Evolutionary conservation across 2,329 filamentous ascomycete species (phyloP), one percentile per base, ranked within the genome.

Genomic region (Rutstroemia sp.): DNA sequence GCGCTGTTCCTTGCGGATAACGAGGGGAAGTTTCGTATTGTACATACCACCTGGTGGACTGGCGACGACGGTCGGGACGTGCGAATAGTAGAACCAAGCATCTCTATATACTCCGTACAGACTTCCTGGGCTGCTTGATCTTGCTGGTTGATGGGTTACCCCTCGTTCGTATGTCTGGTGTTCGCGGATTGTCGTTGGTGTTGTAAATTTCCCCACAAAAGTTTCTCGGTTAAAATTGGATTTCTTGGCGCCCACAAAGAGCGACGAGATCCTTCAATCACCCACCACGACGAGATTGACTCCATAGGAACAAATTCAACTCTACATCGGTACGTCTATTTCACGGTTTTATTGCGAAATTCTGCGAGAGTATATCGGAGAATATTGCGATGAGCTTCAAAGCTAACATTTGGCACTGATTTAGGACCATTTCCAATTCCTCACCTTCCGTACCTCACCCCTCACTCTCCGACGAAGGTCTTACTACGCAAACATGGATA

Each of bases 401-500:
- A 23, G 39, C 53, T 51, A 44, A 56, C 27, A 53, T 46, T 39
- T 51, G 39, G 41, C 3, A 30, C n/a, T n/a, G 47, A 54, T 52
- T 30, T 34, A 59, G 58, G 47, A 58, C 51, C 46, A 48, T 48
- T 30, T 49, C 49, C 52, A 56, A 49, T 37, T 47, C 55, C 51
- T 56, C 48, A 38, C 46, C 49, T 54, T 48, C 50, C 39, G 50
- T 44, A 56, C 53, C 44, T 48, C 61, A 51, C 39, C 56, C 61
- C 59, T 46, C 61, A 58, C 57, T 58, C 60, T 58, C 56, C 51
- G 52, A 55, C 52, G 46, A 65, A 67, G 59, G 59, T 63, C 62
- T 49, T 44, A 62, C 61, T 67, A 70, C 67, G 70, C 72, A 72
- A 78, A 69, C 67, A 84, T 85, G 82, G 81, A 85, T 79, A 76